phyloP scores from a whole-genome alignment of 2,329 filamentous ascomycete species.

The Ceratocystis papillata region DNA sequence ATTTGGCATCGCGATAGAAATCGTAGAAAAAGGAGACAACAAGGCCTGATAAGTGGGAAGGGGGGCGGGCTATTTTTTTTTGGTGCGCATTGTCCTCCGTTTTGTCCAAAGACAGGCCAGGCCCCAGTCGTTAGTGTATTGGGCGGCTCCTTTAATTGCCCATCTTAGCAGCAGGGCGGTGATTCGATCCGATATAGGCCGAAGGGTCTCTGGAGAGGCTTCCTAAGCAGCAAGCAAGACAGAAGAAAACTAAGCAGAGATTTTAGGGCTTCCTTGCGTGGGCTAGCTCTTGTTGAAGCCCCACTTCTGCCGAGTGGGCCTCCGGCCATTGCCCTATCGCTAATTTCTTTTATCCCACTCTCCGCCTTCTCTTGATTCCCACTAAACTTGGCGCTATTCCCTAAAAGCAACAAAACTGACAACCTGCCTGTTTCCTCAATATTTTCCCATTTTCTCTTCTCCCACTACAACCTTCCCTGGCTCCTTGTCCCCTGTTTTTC shows the following conservation, averaged over 20 bases:
- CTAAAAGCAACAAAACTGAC: conserved; percentile 4
- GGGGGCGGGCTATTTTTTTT: too few relatives aligned
- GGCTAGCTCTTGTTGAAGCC: too few relatives aligned
- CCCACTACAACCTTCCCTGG: background rate
- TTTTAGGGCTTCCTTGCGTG: too few relatives aligned
- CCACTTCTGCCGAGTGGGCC: too few relatives aligned
- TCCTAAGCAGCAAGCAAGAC: too few relatives aligned
- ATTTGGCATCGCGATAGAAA: too few relatives aligned
- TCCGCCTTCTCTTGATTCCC: background rate
- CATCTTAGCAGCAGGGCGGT: background rate
- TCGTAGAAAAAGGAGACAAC: too few relatives aligned
- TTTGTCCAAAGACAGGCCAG: too few relatives aligned
- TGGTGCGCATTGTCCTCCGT: too few relatives aligned
- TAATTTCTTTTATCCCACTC: background rate
- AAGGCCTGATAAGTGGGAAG: too few relatives aligned
- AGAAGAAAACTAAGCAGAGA: too few relatives aligned
- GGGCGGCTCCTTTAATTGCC: background rate
- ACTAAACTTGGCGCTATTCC: background rate
- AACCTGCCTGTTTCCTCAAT: conserved; percentile 12
- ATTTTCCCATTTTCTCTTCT: background rate
- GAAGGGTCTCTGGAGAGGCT: background rate
- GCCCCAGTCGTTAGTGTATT: too few relatives aligned
- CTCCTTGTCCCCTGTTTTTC: background rate
- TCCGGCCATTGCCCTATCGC: background rate
- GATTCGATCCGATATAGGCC: background rate